These are phyloP conservation scores for Ceratocystis huliohia DNA, from an alignment of 2,329 filamentous ascomycete genomes.

Conservation along the genomic window DNA sequence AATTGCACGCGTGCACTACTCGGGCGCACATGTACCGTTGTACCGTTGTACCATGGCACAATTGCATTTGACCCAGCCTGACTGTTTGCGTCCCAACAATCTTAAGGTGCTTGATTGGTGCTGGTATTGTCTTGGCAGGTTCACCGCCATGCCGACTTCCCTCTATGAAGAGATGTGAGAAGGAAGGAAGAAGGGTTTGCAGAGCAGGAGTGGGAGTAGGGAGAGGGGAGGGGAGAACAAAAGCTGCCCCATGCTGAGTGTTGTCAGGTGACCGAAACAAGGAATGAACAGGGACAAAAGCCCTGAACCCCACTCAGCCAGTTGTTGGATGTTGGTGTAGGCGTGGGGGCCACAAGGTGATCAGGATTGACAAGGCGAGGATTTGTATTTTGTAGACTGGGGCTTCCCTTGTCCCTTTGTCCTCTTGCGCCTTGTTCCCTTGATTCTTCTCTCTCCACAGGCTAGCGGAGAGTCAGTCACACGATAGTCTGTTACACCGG, in stretches of 20 bases:
- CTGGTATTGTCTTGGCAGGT: background rate
- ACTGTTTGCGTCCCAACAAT: background rate
- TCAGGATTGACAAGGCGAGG: background rate
- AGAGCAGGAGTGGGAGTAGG: too few relatives aligned
- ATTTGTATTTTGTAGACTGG: background rate
- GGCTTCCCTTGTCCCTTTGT: background rate
- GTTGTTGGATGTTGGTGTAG: background rate
- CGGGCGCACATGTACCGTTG: too few relatives aligned
- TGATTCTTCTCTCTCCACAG: background rate
- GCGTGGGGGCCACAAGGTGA: background rate
- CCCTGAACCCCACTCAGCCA: background rate
- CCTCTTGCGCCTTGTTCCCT: background rate
- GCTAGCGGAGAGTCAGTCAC: background rate
- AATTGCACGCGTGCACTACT: too few relatives aligned
- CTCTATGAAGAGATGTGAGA: background rate
- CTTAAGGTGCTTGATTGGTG: background rate
- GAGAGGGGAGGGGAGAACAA: background rate
- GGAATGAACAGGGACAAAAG: slow-evolving; percentile 6
- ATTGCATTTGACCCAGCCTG: too few relatives aligned
- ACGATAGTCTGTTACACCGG: background rate
- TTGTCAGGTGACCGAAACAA: background rate
- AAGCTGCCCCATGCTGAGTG: background rate
- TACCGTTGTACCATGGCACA: too few relatives aligned
- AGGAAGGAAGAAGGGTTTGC: background rate
- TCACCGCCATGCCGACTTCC: background rate